A percentile compares a stretch with the other conserved stretches of the same genome.
Conservation (phyloP, 1,139 yeast species). For the Yamadazyma spencermartinsiae region DNA sequence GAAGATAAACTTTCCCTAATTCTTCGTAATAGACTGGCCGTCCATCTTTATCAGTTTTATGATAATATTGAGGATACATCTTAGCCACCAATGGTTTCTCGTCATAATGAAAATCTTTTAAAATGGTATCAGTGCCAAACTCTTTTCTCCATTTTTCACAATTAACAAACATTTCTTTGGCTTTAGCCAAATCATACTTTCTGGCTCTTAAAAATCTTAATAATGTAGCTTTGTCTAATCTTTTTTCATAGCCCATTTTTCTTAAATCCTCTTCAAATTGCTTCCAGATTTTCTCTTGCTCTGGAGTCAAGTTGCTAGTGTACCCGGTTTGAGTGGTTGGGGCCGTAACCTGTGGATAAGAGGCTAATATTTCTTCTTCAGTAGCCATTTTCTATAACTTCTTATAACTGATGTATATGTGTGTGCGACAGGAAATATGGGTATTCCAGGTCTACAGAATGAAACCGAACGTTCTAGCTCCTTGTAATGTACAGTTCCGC, state of each 20-base stretch:
- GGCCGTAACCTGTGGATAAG: conserved; percentile 71
- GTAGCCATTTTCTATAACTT: not conserved
- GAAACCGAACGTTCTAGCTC: too few species aligned
- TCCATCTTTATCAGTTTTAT: conserved; percentile 95
- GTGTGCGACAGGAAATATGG: too few species aligned
- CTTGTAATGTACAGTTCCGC: too few species aligned
- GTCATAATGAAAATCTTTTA: conserved; percentile 81
- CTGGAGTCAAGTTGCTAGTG: conserved; percentile 75
- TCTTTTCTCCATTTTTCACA: conserved; percentile 93
- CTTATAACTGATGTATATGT: too few species aligned
- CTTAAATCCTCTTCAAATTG: conserved; percentile 58
- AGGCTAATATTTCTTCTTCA: conserved; percentile 37
- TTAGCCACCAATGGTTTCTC: conserved; percentile 90
- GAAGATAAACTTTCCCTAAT: conserved; percentile 84
- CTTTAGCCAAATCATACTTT: conserved; percentile 80
- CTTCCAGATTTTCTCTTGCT: conserved; percentile 61
- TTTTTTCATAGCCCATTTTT: conserved; percentile 65
- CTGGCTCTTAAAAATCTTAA: conserved; percentile 93
- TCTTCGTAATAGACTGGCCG: conserved; percentile 95
- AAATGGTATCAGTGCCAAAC: conserved; percentile 82
- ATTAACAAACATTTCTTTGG: conserved; percentile 77
- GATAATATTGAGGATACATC: conserved; percentile 95
- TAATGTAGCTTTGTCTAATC: conserved; percentile 88
- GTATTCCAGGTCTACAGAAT: not conserved
- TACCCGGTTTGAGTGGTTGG: conserved; percentile 67